Evolutionary conservation across 78 protist genomes (phyloP).

Genomic region (Pigoraptor vietnamica): DNA sequence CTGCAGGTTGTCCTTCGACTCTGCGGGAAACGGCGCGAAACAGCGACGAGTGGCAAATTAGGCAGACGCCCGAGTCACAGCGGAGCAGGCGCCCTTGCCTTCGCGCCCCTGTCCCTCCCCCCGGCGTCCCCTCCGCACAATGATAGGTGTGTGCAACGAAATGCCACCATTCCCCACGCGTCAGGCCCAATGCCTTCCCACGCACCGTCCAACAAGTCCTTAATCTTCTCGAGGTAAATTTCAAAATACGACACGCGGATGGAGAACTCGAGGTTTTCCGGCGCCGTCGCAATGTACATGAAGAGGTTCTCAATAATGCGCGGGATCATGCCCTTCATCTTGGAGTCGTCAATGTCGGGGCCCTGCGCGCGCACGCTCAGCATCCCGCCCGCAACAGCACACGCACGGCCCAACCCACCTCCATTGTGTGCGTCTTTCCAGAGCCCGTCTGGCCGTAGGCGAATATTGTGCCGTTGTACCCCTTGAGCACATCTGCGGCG

Average conservation of each 20-base stretch:
- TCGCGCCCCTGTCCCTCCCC: background rate
- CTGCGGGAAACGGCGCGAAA: background rate
- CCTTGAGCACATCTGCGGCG: conserved; percentile 1
- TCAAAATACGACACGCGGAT: conserved; percentile 33
- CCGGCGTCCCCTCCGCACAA: background rate
- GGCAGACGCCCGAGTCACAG: background rate
- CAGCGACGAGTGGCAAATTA: background rate
- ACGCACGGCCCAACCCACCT: background rate
- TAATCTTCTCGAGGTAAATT: conserved; percentile 46
- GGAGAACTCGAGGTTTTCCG: background rate
- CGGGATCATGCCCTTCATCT: conserved; percentile 5
- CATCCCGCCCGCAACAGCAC: background rate
- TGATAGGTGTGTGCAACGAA: background rate
- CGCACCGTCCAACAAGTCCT: conserved; percentile 31
- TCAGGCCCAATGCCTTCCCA: background rate
- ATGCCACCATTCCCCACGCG: background rate
- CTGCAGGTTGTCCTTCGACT: conserved; percentile 12
- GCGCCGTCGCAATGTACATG: background rate
- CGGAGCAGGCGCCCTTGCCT: background rate
- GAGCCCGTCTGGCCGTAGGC: conserved; percentile 55
- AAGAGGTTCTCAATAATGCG: conserved; percentile 8
- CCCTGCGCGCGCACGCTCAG: background rate
- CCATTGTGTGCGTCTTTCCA: background rate
- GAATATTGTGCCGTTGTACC: background rate
- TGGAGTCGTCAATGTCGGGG: background rate